Percentiles rank a stretch among this genome's conserved stretches.
These are phyloP conservation scores for Chaetomium strumarium DNA, from an alignment of 2,329 filamentous ascomycete species.

Conservation along the genomic window DNA sequence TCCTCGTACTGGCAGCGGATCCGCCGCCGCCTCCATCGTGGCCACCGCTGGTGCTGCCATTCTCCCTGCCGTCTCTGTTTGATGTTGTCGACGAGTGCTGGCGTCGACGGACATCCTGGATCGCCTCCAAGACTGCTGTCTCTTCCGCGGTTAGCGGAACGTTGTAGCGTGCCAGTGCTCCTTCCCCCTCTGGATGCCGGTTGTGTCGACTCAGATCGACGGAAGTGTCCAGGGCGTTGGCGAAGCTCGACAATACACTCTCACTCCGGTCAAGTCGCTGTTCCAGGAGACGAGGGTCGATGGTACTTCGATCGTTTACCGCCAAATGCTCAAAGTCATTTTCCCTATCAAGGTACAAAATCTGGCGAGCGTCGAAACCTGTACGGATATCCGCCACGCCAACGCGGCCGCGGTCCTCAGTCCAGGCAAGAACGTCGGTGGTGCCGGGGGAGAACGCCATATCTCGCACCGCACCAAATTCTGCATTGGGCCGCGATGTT, in stretches of 20 bases:
- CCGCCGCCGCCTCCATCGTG: constrained; percentile 5
- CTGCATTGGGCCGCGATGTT: constrained; percentile 66
- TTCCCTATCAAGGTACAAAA: constrained; percentile 57
- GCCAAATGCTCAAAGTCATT: constrained; percentile 51
- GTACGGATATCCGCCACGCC: constrained; percentile 68
- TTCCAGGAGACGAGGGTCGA: constrained; percentile 46
- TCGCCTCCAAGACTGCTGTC: constrained; percentile 50
- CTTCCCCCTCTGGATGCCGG: constrained; percentile 28
- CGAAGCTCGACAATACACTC: constrained; percentile 14
- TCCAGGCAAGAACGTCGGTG: constrained; percentile 88
- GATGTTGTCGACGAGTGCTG: constrained; percentile 15
- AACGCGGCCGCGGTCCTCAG: constrained; percentile 74
- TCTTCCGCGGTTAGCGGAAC: constrained; percentile 49
- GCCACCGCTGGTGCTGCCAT: constrained; percentile 31
- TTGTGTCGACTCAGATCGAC: constrained; percentile 26
- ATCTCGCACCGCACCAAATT: constrained; percentile 74
- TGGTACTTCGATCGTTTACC: constrained; percentile 49
- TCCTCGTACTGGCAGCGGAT: not conserved
- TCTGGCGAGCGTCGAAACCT: constrained; percentile 61
- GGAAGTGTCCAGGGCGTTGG: constrained; percentile 25
- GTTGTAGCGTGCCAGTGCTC: constrained; percentile 40
- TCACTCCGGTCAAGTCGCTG: constrained; percentile 16
- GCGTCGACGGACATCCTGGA: constrained; percentile 48
- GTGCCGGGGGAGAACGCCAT: constrained; percentile 90
- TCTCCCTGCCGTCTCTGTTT: constrained; percentile 1